Conservation (phyloP, 2,329 filamentous ascomycete genomes). For the Paraphoma sp. region DNA sequence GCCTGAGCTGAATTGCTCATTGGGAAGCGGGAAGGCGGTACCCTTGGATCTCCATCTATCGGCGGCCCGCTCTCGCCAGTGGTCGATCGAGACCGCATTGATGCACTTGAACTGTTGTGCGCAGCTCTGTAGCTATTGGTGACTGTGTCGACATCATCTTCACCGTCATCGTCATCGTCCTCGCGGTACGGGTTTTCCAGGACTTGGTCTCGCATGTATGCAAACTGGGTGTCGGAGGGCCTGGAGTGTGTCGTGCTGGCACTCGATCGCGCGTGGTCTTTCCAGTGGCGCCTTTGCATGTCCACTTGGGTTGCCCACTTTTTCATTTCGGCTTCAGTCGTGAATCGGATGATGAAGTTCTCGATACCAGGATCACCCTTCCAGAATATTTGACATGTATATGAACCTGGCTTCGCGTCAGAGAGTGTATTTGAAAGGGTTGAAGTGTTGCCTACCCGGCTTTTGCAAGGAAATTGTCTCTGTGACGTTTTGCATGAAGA, state of each 20-base stretch:
- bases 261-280: constrained; percentile 59
- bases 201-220: constrained; percentile 74
- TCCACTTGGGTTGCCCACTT: constrained; percentile 88
- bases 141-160: constrained; percentile 52
- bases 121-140: constrained; percentile 61
- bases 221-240: constrained; percentile 75
- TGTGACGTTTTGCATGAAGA: constrained; percentile 99
- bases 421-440: background rate
- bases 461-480: constrained; percentile 88
- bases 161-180: constrained; percentile 64
- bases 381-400: constrained; percentile 98
- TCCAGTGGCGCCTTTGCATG: constrained; percentile 67
- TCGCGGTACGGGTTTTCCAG: constrained; percentile 84
- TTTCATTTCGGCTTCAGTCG: constrained; percentile 89
- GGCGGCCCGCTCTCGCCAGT: constrained; percentile 73
- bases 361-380: constrained; percentile 95
- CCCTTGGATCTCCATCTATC: constrained; percentile 50
- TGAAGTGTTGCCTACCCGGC: constrained; percentile 65
- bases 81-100: constrained; percentile 75
- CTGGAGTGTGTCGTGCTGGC: constrained; percentile 56
- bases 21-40: constrained; percentile 75
- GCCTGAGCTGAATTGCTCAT: constrained; percentile 60
- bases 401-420: constrained; percentile 68
- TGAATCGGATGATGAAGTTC: constrained; percentile 93
- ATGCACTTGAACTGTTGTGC: constrained; percentile 76